Percentiles rank a stretch among this genome's conserved stretches.
These are phyloP conservation scores for Antitrichia curtipendula DNA, from an alignment of 225 moss, liverwort and hornwort genomes.

Conservation along the genomic window DNA sequence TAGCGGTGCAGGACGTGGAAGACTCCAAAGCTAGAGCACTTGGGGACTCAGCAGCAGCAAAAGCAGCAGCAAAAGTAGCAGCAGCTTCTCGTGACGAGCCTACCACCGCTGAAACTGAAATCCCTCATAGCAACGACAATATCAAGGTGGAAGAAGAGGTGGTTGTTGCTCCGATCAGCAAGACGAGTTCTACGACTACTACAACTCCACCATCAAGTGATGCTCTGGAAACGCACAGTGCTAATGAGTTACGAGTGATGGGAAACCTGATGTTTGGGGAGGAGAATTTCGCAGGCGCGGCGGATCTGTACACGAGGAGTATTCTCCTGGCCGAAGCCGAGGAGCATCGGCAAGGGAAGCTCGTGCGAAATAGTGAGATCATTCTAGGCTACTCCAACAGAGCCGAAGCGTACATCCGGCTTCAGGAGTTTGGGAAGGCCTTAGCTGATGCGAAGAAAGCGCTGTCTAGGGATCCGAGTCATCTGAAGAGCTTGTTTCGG, in stretches of 20 bases:
- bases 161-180: background rate
- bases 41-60: background rate
- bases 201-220: background rate
- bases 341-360: slow-evolving; percentile 28
- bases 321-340: slow-evolving; percentile 49
- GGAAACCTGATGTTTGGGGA: slow-evolving; percentile 67
- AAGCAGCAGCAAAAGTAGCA: background rate
- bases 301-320: slow-evolving; percentile 61
- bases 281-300: slow-evolving; percentile 50
- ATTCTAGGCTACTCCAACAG: slow-evolving; percentile 87
- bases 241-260: slow-evolving; percentile 47
- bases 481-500: slow-evolving; percentile 83
- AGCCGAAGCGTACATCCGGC: slow-evolving; percentile 77
- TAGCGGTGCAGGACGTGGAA: slow-evolving; percentile 23
- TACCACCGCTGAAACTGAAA: background rate
- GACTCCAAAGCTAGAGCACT: slow-evolving; percentile 5
- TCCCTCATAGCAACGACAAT: background rate
- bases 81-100: background rate
- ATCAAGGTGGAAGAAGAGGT: background rate
- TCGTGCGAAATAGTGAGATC: slow-evolving; percentile 48
- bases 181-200: background rate
- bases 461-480: slow-evolving; percentile 47
- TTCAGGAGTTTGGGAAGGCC: slow-evolving; percentile 64
- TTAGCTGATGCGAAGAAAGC: slow-evolving; percentile 67
- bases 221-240: slow-evolving; percentile 16